Conservation (phyloP, 192 early-diverging fungal genomes). For the Linnemannia exigua region DNA sequence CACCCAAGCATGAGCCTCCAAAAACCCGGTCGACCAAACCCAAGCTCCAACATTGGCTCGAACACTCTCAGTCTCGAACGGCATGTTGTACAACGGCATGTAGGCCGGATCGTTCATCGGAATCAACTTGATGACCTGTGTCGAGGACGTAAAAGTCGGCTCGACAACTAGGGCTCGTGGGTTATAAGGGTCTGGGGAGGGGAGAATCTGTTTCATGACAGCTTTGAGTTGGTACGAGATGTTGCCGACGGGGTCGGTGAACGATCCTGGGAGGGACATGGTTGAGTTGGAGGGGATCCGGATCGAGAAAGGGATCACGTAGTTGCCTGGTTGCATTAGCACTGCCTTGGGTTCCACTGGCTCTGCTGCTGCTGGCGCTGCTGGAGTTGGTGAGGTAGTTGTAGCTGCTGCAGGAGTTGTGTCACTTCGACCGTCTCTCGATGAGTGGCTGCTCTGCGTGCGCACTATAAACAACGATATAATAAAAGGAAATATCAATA, state of each 20-base stretch:
- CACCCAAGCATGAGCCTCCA: slow-evolving; percentile 54
- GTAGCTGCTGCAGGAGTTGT: neutral
- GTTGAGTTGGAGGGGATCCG: slow-evolving; percentile 39
- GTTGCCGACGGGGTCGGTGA: slow-evolving; percentile 41
- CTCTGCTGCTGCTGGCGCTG: slow-evolving; percentile 14
- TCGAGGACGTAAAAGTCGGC: slow-evolving; percentile 37
- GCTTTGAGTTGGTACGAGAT: slow-evolving; percentile 49
- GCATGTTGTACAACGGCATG: slow-evolving; percentile 44
- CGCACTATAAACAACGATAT: neutral
- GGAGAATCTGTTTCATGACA: slow-evolving; percentile 53
- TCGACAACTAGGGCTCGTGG: slow-evolving; percentile 34
- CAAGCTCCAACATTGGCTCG: slow-evolving; percentile 51
- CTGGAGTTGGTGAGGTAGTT: neutral
- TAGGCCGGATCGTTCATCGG: slow-evolving; percentile 48
- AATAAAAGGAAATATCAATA: neutral
- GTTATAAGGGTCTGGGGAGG: slow-evolving; percentile 40
- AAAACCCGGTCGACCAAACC: slow-evolving; percentile 55
- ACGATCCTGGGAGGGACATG: slow-evolving; percentile 53
- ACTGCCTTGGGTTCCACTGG: slow-evolving; percentile 49
- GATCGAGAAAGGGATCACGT: slow-evolving; percentile 56
- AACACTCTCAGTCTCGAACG: slow-evolving; percentile 49
- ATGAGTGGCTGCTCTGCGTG: slow-evolving; percentile 16
- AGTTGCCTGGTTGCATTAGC: slow-evolving; percentile 54
- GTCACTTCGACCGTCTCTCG: slow-evolving; percentile 12
- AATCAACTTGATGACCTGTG: slow-evolving; percentile 47